These are phyloP conservation scores for Candida golubevii DNA, from an alignment of 805 yeast species.

Conservation along the genomic window DNA sequence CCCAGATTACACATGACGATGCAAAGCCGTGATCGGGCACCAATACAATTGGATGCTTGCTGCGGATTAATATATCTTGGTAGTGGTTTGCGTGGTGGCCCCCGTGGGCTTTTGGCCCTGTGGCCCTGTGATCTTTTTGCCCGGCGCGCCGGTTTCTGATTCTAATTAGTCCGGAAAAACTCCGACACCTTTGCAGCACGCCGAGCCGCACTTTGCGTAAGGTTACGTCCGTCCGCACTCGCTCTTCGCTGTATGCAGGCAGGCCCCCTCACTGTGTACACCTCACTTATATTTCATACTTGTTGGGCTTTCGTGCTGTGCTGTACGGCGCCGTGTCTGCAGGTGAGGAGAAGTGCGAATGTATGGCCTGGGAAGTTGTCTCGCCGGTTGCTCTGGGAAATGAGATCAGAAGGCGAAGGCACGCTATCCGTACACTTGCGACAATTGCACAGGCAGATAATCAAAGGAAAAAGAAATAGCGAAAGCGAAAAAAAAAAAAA, in stretches of 20 bases:
- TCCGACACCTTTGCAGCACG: not conserved
- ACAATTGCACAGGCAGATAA: no score
- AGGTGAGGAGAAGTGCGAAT: conserved; percentile 5
- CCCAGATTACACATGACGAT: not conserved
- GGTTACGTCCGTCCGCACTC: no score
- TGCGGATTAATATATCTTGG: no score
- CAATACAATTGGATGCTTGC: not conserved
- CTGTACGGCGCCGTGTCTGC: not conserved
- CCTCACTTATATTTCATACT: not conserved
- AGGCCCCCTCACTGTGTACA: not conserved
- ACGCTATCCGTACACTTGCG: not conserved
- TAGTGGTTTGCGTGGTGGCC: no score
- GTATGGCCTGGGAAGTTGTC: not conserved
- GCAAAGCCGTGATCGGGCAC: not conserved
- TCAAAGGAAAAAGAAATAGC: no score
- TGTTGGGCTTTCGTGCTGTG: conserved; percentile 6
- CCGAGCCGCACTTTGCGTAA: not conserved
- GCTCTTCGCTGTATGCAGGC: not conserved
- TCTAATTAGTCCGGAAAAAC: conserved; percentile 3
- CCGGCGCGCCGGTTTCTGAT: not conserved
- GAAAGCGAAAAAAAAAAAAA: no score
- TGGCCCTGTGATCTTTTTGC: not conserved
- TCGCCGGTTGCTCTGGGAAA: not conserved
- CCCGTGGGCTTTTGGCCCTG: not conserved
- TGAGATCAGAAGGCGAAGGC: not conserved